A percentile compares a stretch with the other conserved stretches of the same genome.
Conservation (phyloP, 108 stramenopile genomes). For the Fragilaria radians region DNA sequence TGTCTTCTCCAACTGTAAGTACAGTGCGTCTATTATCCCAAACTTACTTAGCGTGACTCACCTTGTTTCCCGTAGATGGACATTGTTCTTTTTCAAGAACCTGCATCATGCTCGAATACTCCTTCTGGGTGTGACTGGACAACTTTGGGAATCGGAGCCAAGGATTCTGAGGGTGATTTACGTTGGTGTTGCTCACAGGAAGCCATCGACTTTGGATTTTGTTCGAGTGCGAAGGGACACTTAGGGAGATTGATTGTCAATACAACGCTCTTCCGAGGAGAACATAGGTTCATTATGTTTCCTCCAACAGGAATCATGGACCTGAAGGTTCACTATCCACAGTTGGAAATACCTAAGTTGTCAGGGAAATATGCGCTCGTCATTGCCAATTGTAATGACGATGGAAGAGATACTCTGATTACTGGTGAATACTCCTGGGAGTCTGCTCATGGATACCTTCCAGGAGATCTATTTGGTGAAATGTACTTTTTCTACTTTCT, state of each 20-base stretch:
- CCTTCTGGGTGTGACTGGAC: slow-evolving; percentile 75
- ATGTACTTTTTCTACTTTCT: slow-evolving; percentile 69
- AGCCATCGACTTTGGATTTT: slow-evolving; percentile 57
- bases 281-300: slow-evolving; percentile 49
- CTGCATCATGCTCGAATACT: slow-evolving; percentile 57
- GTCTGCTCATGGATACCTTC: slow-evolving; percentile 75
- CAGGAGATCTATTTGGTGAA: slow-evolving; percentile 75
- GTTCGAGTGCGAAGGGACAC: slow-evolving; percentile 29
- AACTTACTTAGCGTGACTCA: not conserved
- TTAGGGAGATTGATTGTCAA: slow-evolving; percentile 69
- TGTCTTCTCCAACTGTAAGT: not conserved
- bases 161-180: slow-evolving; percentile 30
- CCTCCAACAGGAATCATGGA: slow-evolving; percentile 50
- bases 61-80: not conserved
- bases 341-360: slow-evolving; percentile 33
- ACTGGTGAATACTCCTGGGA: slow-evolving; percentile 61
- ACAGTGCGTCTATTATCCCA: not conserved
- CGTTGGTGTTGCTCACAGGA: slow-evolving; percentile 78
- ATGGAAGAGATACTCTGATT: slow-evolving; percentile 51
- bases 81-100: slow-evolving; percentile 20
- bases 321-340: slow-evolving; percentile 27
- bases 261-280: slow-evolving; percentile 40
- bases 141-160: slow-evolving; percentile 59
- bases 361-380: slow-evolving; percentile 66
- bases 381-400: slow-evolving; percentile 77